Evolutionary conservation across 495 filamentous ascomycete genomes (phyloP), one percentile per base, ranked within the genome.

Genomic region (Amphirosellinia nigrospora): DNA sequence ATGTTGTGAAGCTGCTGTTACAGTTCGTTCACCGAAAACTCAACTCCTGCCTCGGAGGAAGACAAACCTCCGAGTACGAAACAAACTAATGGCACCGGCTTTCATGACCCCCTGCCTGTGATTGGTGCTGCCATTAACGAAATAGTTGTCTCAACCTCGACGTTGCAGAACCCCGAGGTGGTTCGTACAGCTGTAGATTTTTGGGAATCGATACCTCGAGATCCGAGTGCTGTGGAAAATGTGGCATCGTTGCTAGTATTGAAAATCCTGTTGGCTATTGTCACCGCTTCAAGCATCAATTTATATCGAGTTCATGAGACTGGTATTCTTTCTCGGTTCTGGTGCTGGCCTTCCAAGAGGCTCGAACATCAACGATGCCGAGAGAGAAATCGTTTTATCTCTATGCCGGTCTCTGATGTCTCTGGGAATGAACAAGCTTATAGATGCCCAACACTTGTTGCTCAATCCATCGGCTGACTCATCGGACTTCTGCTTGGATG

Each of bases 371-470:
- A 81, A 84, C 2, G 79, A 82, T 34, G 70, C 73, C 4, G 90
- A 93, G 73, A 86, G 81, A 71, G 70, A 79, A 21, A 83, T 89
- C 41, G 86, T 94, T 38, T 81, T 89, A 72, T 80, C 85, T 16
- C 80, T 94, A 28, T 89, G 87, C 70, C 80, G 80, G 50, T 81
- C 80, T 70, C 79, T 94, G 30, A 86, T 92, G 73, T 80, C 83
- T 21, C 82, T 92, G 65, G 96, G 96, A 28, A 86, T 97, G 71
- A 90, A 86, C 71, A 87, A 82, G 70, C 82, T 98, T 48, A 89
- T 92, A 63, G 93, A 97, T 83, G 92, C 92, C 23, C 89, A 93
- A 71, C 87, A 87, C 64, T 84, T 99, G 46, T 89, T 96, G 73
- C 86, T 86, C 28, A 84, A 87, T 65, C 83, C 85, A 15, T 91